Percentiles rank a stretch among this genome's conserved stretches.
Conservation (phyloP, 1,139 yeast genomes). For the Sugiyamaella neomexicana region DNA sequence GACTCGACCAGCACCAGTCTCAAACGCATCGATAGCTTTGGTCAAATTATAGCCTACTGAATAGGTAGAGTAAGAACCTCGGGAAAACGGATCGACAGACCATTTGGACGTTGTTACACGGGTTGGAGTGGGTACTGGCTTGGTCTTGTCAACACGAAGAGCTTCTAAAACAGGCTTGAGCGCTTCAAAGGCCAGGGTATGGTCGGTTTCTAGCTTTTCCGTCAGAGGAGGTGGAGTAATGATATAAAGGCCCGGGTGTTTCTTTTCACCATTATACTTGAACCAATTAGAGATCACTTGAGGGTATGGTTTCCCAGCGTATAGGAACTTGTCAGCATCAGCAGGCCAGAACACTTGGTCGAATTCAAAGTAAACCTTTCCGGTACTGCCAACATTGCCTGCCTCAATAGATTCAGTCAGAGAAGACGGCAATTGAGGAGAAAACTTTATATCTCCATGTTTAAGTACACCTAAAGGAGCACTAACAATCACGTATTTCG, state of each 20-base stretch:
- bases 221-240: slow-evolving; percentile 50
- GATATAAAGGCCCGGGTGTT: slow-evolving; percentile 29
- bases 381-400: slow-evolving; percentile 69
- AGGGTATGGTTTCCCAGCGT: slow-evolving; percentile 47
- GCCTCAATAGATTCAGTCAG: slow-evolving; percentile 49
- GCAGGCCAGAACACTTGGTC: slow-evolving; percentile 66
- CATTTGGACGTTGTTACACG: slow-evolving; percentile 61
- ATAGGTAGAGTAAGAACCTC: slow-evolving; percentile 76
- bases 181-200: slow-evolving; percentile 46
- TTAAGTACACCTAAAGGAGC: slow-evolving; percentile 71
- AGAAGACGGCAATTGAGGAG: slow-evolving; percentile 44
- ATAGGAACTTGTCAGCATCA: slow-evolving; percentile 50
- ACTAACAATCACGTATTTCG: slow-evolving; percentile 64
- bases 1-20: slow-evolving; percentile 56
- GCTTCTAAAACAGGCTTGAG: slow-evolving; percentile 48
- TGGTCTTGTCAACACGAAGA: slow-evolving; percentile 31
- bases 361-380: slow-evolving; percentile 78
- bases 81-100: slow-evolving; percentile 66
- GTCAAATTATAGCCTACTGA: slow-evolving; percentile 66
- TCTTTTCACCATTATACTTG: slow-evolving; percentile 36
- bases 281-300: slow-evolving; percentile 49
- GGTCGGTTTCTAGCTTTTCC: slow-evolving; percentile 48
- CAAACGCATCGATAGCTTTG: slow-evolving; percentile 55
- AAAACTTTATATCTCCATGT: slow-evolving; percentile 54
- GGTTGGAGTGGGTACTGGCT: slow-evolving; percentile 48